Evolutionary conservation across 2,329 filamentous ascomycete species (phyloP).

Genomic region (Fusarium neocosmosporiellum): DNA sequence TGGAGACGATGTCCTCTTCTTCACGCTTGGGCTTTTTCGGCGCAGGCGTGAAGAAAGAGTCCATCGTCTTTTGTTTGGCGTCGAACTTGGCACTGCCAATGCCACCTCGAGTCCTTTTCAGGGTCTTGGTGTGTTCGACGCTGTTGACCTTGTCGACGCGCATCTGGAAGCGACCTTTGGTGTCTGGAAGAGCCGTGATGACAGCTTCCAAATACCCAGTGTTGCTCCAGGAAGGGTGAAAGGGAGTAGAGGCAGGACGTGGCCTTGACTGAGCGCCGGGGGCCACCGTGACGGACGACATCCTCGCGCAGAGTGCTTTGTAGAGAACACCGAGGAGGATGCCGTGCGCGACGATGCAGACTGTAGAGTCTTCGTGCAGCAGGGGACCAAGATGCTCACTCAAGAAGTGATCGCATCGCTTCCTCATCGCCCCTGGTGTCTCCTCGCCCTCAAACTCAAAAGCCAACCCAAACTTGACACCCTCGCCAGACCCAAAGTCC

Average conservation of each 20-base stretch:
- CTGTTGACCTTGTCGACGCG: conserved; percentile 73
- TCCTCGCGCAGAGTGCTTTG: conserved; percentile 68
- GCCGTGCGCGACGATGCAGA: conserved; percentile 79
- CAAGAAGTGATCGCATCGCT: conserved; percentile 74
- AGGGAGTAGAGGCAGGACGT: conserved; percentile 17
- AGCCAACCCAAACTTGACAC: conserved; percentile 63
- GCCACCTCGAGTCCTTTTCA: conserved; percentile 84
- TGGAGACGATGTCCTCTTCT: conserved; percentile 34
- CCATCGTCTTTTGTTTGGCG: conserved; percentile 78
- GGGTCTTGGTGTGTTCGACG: conserved; percentile 74
- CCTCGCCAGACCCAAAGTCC: conserved; percentile 79
- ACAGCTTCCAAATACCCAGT: conserved; percentile 59
- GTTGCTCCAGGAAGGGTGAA: conserved; percentile 61
- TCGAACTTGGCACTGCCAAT: conserved; percentile 85
- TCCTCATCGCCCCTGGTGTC: conserved; percentile 73
- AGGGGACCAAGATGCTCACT: conserved; percentile 70
- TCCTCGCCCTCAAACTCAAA: conserved; percentile 67
- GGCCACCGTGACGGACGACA: conserved; percentile 47
- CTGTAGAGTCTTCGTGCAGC: conserved; percentile 14
- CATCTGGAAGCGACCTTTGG: conserved; percentile 44
- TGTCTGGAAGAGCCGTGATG: conserved; percentile 21
- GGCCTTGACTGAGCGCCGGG: conserved; percentile 20
- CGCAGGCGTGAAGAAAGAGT: conserved; percentile 75
- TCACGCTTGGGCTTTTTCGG: conserved; percentile 43
- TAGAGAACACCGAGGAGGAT: conserved; percentile 80